Conservation (phyloP, 208 protist species). For the Acanthamoeba culbertsoni region DNA sequence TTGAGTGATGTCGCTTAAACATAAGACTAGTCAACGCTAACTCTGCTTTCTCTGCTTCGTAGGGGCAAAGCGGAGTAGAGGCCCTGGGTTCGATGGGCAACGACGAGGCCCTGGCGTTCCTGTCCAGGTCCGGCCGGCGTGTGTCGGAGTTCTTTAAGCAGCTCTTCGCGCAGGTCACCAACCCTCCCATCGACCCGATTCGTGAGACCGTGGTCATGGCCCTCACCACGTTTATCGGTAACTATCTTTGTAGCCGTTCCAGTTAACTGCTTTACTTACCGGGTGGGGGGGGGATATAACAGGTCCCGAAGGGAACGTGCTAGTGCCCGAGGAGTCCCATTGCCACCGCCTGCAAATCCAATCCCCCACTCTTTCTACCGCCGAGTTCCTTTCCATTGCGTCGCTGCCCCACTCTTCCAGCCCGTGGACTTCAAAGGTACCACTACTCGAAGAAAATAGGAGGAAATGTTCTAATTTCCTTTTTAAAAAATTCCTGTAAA, state of each 20-base stretch:
- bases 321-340: constrained; percentile 66
- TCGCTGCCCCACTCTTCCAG: not conserved
- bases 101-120: constrained; percentile 81
- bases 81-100: constrained; percentile 87
- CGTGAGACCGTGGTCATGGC: constrained; percentile 76
- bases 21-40: too few relatives aligned
- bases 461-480: not conserved
- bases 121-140: constrained; percentile 77
- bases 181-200: constrained; percentile 89
- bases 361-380: constrained; percentile 76
- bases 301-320: constrained; percentile 81
- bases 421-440: too few relatives aligned
- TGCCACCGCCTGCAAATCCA: constrained; percentile 73
- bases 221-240: not conserved
- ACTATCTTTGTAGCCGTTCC: not conserved
- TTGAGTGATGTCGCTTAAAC: too few relatives aligned
- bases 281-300: not conserved
- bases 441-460: too few relatives aligned
- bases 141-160: constrained; percentile 90
- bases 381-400: constrained; percentile 53
- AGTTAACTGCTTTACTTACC: not conserved
- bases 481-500: not conserved
- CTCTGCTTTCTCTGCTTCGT: too few relatives aligned
- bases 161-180: constrained; percentile 86
- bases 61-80: constrained; percentile 66